Evolutionary conservation across 331 rosid species (phyloP), one percentile per base, ranked within the genome.

Genomic region (Quercus phellos): DNA sequence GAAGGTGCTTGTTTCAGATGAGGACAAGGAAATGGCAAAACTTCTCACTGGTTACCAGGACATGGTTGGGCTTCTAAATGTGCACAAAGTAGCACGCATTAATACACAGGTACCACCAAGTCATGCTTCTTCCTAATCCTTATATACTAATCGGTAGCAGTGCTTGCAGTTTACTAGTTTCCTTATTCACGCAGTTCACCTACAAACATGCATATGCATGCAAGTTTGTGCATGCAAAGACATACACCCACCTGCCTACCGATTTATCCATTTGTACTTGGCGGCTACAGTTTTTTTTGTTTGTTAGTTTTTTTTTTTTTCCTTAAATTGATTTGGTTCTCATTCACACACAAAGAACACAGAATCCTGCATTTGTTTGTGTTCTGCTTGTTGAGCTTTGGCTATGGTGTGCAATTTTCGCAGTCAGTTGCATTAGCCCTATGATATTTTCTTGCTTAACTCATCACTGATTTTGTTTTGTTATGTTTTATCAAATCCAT

Each of bases 41-140:
- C 97, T 94, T 78, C 99, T 94, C 76, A 94, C 94, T 18, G 99
- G 96, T 73, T 94, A 92, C 86, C 90, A 94, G 67, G 97, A 94
- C 78, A 94, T 94, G 97, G 86, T 92, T 74, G 99, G 99, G 71
- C 90, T 94, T 75, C 83, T 94, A 68, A 94, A 82, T 74, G 85
- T 94, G 46, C 97, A 90, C 73, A 94, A 90, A 88, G 93, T 91
- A 70, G 94, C 97, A 4, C 86, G 83, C 56, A 73, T 89, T 70
- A 94, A 90, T 73, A 92, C 99, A 5, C 99, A 94, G 99, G 99
- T 90, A 78, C 16, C 17, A 53, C 21, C 46, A 78, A 18, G 53
- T 29, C 66, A 24, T 74, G 53, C 43, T 79, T 77, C 26, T 53
- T 77, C 66, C 18, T 27, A 17, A n/a, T 29, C 3, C 16, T 8